Base-by-base conservation (phyloP, 1,139 yeast genomes). In the Nakaseomyces nivariensis region DNA sequence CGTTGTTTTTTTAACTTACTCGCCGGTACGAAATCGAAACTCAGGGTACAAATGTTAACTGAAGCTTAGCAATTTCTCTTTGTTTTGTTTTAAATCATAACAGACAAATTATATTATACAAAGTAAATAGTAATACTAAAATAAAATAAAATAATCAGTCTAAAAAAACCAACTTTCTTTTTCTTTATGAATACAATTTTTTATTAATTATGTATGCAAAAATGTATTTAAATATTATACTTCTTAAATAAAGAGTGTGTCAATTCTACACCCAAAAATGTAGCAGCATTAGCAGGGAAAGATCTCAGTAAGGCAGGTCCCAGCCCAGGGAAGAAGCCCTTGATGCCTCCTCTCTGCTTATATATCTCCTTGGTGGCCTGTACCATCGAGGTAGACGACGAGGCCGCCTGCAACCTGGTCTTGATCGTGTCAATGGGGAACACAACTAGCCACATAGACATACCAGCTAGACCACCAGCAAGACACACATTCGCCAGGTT, bases 211-310 rank as follows among this genome's bases (percentile, higher is more conserved):
- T 22, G 6, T 41, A 32, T 27, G 4, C 13, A 5, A 27, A 3
- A 26, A 17, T n/a, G 8, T 29, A 42, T 2, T 49, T 50, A 54
- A 40, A 52, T 36, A 45, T 54, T 53, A 42, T 64, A 65, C 47
- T 68, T 65, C 51, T 77, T 78, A 56, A 87, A 79, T 58, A 82
- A 74, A 54, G 79, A 77, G 69, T 83, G 86, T 11, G 96, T 89
- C 52, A 90, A 64, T 67, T 92, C 98, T 43, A 92, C 97, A 49
- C 97, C 98, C 45, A 89, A 78, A 72, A 92, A 92, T 3, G 97
- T 90, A 24, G 97, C 97, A 22, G 97, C 97, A 67, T 92, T 92
- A 26, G 97, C 97, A 3, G 97, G 97, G 85, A 92, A 90, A 29
- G 96, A 84, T 67, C 98, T 79, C 43, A 89, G 80, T 62, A 92